Base-by-base conservation (phyloP, 2,329 filamentous ascomycete genomes). In the Macrophomina phaseolina region DNA sequence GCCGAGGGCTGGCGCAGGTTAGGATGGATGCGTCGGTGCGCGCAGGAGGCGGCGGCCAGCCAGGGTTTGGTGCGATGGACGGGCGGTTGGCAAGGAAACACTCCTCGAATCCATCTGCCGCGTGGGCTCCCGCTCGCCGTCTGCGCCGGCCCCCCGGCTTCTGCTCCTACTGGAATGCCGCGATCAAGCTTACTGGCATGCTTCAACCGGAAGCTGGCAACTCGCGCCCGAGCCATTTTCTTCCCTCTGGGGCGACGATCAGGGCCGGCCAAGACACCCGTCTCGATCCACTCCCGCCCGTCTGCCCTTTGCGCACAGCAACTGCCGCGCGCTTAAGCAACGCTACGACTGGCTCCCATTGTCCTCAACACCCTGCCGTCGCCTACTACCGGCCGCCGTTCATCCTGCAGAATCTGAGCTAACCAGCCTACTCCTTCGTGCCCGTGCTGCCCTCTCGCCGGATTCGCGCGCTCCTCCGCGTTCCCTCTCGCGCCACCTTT, bases 391-490 rank as follows among this genome's bases (percentile, higher is more conserved):
- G n/a, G 23, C 16, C 5, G 5, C 16, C 4, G 4, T 23, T 23
- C 46, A 18, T 49, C 46, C 23, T 23, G 18, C 23, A 23, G 23
- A 23, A 18, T 23, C 4, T n/a, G 18, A 14, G 5, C 46, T 49
- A 14, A 3, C 46, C 16, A 23, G 16, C 38, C 38, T 9, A 9
- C 56, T 61, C 42, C 56, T 49, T 61, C 56, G 38, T 49, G 5
- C 14, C 30, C 42, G 9, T 23, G 12, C 42, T 23, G 42, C 8
- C 30, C n/a, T 61, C 56, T 5, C 45, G 18, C n/a, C 36, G 42
- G 30, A 70, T 64, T 53, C 71, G 69, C 18, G 68, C 63, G 60
- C 69, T 75, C 64, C 66, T 74, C 45, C 71, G 63, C 61, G 68
- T 69, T 2, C 70, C 71, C 64, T 72, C 69, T 7, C 48, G 46